A percentile compares a stretch with the other conserved stretches of the same genome.
Conservation (phyloP, 352 stramenopile species). For the Globisporangium alternatum region DNA sequence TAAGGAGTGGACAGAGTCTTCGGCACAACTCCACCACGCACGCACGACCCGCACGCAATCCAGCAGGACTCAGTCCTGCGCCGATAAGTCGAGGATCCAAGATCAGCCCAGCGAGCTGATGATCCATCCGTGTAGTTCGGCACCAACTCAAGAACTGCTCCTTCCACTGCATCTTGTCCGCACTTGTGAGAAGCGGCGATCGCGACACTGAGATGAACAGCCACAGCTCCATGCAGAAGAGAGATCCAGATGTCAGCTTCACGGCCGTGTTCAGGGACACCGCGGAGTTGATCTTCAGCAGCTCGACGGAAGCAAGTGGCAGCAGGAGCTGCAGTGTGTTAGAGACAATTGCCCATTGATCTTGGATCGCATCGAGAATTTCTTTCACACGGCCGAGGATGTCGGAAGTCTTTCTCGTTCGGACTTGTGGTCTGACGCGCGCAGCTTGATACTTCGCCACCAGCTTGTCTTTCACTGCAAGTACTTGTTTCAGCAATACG, state of each 20-base stretch:
- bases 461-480: constrained; percentile 2
- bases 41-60: not conserved
- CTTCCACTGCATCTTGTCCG: constrained; percentile 4
- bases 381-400: not conserved
- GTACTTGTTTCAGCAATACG: constrained; percentile 15
- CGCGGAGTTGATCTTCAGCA: not conserved
- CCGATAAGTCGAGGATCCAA: constrained; percentile 18
- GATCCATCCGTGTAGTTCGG: constrained; percentile 1
- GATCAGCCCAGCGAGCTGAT: constrained; percentile 17
- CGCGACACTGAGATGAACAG: constrained; percentile 2
- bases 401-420: not conserved
- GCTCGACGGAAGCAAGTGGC: constrained; percentile 9
- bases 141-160: constrained; percentile 2
- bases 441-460: not conserved
- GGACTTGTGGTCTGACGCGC: not conserved
- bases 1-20: not conserved
- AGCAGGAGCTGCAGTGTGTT: constrained; percentile 6
- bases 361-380: constrained; percentile 3
- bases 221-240: constrained; percentile 20
- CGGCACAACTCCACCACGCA: constrained; percentile 1
- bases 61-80: constrained; percentile 11
- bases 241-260: constrained; percentile 9
- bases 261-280: not conserved
- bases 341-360: not conserved
- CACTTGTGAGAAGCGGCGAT: not conserved